Evolutionary conservation across 306 rosid species (phyloP), one percentile per base, ranked within the genome.

Genomic region (Crataegus laevigata): DNA sequence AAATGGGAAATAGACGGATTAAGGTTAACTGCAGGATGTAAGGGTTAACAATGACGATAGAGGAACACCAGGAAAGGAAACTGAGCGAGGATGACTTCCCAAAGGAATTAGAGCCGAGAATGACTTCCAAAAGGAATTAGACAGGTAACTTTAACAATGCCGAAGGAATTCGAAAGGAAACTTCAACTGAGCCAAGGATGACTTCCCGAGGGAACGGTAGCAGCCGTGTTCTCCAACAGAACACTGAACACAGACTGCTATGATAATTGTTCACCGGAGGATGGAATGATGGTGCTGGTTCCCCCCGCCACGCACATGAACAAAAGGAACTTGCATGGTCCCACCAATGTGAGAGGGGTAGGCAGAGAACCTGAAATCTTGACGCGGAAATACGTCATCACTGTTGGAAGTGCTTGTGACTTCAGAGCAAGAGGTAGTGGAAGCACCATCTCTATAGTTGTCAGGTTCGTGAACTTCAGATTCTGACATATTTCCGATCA

Each of bases 61-160:
- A 11, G 25, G 40, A 73, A 67, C 50, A 58, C 42, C 55, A 45
- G 71, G 8, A 65, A 61, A 51, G 43, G 32, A 66, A 74, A 58
- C 64, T 55, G 78, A 91, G 94, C 90, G 83, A 89, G 90, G 96
- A 91, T 91, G 94, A 89, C 92, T 89, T 89, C 84, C 89, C 1
- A n/a, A 61, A 15, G 66, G 28, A 61, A 61, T 24, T 59, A 10
- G 19, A 55, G 61, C 61, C 14, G 3, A 55, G 61, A 15, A 59
- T 59, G 64, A 25, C 8, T 24, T 59, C 64, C 17, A 2, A 3
- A 25, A 8, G 64, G 17, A 59, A 25, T 59, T 59, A 17, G 3
- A 59, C 12, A 25, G 30, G 28, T 17, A 19, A 52, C 11, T 52
- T 52, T 21, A 52, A 52, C 62, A 3, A 25, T 8, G 62, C 62